phyloP scores from a whole-genome alignment of 352 stramenopile species.

The Globisporangium canariense region DNA sequence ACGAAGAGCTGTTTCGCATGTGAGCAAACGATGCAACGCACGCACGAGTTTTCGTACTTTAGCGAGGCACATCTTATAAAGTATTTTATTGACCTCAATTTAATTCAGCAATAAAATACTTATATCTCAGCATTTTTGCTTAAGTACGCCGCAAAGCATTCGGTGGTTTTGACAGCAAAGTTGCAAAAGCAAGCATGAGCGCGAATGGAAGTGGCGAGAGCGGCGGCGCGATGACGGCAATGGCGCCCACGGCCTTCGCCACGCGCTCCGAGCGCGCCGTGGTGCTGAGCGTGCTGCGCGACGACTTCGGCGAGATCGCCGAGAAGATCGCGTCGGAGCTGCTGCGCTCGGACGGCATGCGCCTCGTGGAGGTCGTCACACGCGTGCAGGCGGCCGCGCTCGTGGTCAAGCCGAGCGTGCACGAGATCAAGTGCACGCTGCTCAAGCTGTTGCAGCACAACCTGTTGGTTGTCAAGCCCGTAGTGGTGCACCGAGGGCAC shows the following conservation, averaged over 20 bases:
- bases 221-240: neutral
- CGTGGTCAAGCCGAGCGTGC: slow-evolving; percentile 38
- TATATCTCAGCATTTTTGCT: too few species aligned
- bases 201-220: neutral
- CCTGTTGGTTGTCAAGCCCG: slow-evolving; percentile 59
- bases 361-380: slow-evolving; percentile 60
- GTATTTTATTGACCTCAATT: too few species aligned
- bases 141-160: neutral
- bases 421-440: slow-evolving; percentile 79
- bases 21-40: slow-evolving; percentile 1
- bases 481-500: slow-evolving; percentile 19
- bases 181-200: neutral
- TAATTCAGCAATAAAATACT: too few species aligned
- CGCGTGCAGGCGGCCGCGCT: slow-evolving; percentile 43
- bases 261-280: slow-evolving; percentile 71
- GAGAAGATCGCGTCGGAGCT: slow-evolving; percentile 57
- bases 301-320: slow-evolving; percentile 76
- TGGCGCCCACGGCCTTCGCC: slow-evolving; percentile 33
- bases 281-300: slow-evolving; percentile 68
- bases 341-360: slow-evolving; percentile 64
- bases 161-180: slow-evolving; percentile 9
- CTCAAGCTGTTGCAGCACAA: slow-evolving; percentile 89
- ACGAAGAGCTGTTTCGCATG: slow-evolving; percentile 8
- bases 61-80: too few species aligned
- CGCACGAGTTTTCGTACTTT: neutral